A percentile compares a stretch with the other conserved stretches of the same genome.
phyloP scores from a whole-genome alignment of 73 alveolate species.

The Symbiodinium pilosum region DNA sequence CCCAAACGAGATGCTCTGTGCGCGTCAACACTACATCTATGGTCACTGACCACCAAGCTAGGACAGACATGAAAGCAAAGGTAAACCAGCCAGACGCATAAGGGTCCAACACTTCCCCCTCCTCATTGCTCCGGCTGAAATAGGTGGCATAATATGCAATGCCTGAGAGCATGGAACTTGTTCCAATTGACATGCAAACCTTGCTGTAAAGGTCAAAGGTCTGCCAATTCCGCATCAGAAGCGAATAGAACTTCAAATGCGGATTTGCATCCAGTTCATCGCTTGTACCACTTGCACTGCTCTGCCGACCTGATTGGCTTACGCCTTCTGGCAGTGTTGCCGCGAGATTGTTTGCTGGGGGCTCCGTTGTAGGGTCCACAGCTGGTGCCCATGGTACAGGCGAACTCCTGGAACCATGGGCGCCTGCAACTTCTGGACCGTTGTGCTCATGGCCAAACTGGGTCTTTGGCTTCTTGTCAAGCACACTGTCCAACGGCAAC shows the following conservation, averaged over 20 bases:
- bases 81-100: conserved; percentile 71
- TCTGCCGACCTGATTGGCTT: too few relatives aligned
- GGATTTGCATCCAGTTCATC: conserved; percentile 76
- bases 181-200: conserved; percentile 78
- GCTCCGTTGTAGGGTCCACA: too few relatives aligned
- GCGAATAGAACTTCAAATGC: conserved; percentile 59
- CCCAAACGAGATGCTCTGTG: conserved; percentile 54
- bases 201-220: conserved; percentile 83
- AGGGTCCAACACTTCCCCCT: conserved; percentile 24
- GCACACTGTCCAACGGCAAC: neutral
- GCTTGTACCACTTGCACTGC: neutral
- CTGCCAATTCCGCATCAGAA: conserved; percentile 83
- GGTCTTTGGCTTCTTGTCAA: too few relatives aligned
- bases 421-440: neutral
- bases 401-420: neutral
- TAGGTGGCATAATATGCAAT: conserved; percentile 62
- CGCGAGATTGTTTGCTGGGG: too few relatives aligned
- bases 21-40: conserved; percentile 52
- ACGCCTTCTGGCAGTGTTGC: neutral
- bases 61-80: conserved; percentile 59
- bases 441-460: too few relatives aligned
- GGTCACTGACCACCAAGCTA: conserved; percentile 89
- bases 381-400: conserved; percentile 66
- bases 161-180: conserved; percentile 67
- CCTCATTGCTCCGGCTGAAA: conserved; percentile 21